These are phyloP conservation scores for Porphyrellus cyaneotinctus DNA, from an alignment of 768 basidiomycete genomes.

Conservation along the genomic window DNA sequence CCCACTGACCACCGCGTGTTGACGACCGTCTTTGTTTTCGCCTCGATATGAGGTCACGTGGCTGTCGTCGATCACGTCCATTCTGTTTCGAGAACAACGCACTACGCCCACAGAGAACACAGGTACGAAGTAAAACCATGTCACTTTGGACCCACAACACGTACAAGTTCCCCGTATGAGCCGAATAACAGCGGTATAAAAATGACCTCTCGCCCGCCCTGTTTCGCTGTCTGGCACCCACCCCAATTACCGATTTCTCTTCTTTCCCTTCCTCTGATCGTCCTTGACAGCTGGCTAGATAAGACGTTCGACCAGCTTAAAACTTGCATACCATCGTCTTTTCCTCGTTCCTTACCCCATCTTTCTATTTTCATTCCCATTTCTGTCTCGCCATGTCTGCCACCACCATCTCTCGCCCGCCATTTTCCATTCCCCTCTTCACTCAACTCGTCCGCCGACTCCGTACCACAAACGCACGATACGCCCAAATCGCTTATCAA, in stretches of 20 bases:
- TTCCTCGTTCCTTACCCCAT: neutral
- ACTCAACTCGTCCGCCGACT: constrained; percentile 39
- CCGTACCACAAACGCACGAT: constrained; percentile 41
- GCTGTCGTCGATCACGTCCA: constrained; percentile 13
- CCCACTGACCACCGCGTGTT: constrained; percentile 11
- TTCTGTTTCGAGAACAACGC: constrained; percentile 21
- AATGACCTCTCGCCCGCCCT: neutral
- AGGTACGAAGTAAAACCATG: neutral
- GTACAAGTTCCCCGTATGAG: constrained; percentile 2
- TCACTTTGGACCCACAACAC: constrained; percentile 5
- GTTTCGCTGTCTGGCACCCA: constrained; percentile 16
- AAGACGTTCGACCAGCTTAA: neutral
- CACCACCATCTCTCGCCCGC: constrained; percentile 7
- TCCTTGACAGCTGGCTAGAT: neutral
- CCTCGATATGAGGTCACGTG: constrained; percentile 18
- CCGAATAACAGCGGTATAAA: constrained; percentile 19
- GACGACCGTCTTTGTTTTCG: constrained; percentile 11
- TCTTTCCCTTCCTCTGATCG: neutral
- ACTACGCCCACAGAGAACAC: constrained; percentile 9
- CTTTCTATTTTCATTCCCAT: neutral
- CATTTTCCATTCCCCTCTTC: constrained; percentile 23
- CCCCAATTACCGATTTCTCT: neutral
- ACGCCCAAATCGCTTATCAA: constrained; percentile 35
- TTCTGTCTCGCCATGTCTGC: neutral
- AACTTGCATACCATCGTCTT: neutral